These are phyloP conservation scores for Arthrinium puccinioides DNA, from an alignment of 2,329 filamentous ascomycete genomes.

Conservation along the genomic window DNA sequence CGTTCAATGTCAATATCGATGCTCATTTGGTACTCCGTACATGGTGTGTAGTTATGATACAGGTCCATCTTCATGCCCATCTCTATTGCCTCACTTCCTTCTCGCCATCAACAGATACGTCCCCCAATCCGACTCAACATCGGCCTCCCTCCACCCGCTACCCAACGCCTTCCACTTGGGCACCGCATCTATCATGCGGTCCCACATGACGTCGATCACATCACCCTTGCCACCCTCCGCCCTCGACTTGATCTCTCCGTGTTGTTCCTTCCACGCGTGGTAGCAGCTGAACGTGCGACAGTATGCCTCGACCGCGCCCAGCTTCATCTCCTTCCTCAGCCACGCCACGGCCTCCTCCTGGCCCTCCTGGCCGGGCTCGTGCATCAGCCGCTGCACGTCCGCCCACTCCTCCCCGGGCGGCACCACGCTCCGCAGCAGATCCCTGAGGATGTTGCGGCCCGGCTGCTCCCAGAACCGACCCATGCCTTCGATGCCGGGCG, in stretches of 20 bases:
- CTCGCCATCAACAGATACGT: slow-evolving; percentile 51
- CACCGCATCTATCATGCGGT: slow-evolving; percentile 47
- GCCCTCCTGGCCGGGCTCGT: slow-evolving; percentile 43
- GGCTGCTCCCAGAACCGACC: slow-evolving; percentile 56
- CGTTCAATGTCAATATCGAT: no score
- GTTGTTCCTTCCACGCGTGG: slow-evolving; percentile 49
- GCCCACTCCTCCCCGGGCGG: slow-evolving; percentile 45
- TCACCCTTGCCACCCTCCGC: slow-evolving; percentile 51
- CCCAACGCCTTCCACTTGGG: slow-evolving; percentile 42
- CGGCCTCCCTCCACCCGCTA: slow-evolving; percentile 42
- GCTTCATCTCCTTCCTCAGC: slow-evolving; percentile 44
- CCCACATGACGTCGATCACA: slow-evolving; percentile 55
- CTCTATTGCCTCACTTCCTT: slow-evolving; percentile 29
- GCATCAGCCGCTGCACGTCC: slow-evolving; percentile 44
- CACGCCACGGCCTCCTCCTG: slow-evolving; percentile 33
- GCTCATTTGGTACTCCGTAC: no score
- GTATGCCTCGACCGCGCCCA: slow-evolving; percentile 56
- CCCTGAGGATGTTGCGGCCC: slow-evolving; percentile 46
- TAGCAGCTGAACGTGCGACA: slow-evolving; percentile 53
- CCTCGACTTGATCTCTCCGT: slow-evolving; percentile 41
- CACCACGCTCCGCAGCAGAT: slow-evolving; percentile 41
- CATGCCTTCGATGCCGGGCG: slow-evolving; percentile 39
- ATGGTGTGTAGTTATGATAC: no score
- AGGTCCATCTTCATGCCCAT: no score
- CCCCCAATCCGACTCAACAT: slow-evolving; percentile 55